phyloP scores from a whole-genome alignment of 768 basidiomycete species.

The Suillus ampliporus region DNA sequence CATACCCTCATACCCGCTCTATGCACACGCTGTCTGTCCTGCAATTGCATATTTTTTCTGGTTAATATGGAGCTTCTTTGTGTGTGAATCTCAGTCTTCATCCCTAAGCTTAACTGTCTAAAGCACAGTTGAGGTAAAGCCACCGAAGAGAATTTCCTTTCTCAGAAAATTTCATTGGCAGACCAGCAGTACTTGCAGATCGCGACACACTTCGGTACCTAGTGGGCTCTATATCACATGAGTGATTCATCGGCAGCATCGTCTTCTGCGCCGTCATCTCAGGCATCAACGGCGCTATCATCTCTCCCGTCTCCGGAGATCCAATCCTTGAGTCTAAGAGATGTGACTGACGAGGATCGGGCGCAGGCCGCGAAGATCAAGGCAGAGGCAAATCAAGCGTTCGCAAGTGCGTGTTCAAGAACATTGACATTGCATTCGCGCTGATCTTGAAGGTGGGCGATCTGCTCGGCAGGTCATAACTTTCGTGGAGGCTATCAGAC shows the following conservation, averaged over 20 bases:
- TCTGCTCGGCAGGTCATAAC: constrained; percentile 59
- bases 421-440: not conserved
- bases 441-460: constrained; percentile 5
- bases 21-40: not conserved
- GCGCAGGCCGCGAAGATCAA: constrained; percentile 76
- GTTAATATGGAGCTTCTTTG: constrained; percentile 1
- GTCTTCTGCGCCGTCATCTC: constrained; percentile 45
- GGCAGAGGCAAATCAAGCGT: constrained; percentile 87
- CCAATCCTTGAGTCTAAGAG: constrained; percentile 53
- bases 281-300: constrained; percentile 58
- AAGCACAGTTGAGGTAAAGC: constrained; percentile 20
- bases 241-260: constrained; percentile 25
- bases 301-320: constrained; percentile 66
- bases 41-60: constrained; percentile 9
- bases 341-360: constrained; percentile 74
- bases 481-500: constrained; percentile 74
- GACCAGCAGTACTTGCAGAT: too few species aligned
- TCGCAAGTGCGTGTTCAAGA: constrained; percentile 60
- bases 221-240: constrained; percentile 20
- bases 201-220: constrained; percentile 6
- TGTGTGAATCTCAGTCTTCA: constrained; percentile 9
- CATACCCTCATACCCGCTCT: not conserved
- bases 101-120: not conserved
- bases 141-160: constrained; percentile 30
- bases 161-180: constrained; percentile 19